These are phyloP conservation scores for Aspergillus sclerotiicarbonarius DNA, from an alignment of 495 filamentous ascomycete species.

Conservation along the genomic window DNA sequence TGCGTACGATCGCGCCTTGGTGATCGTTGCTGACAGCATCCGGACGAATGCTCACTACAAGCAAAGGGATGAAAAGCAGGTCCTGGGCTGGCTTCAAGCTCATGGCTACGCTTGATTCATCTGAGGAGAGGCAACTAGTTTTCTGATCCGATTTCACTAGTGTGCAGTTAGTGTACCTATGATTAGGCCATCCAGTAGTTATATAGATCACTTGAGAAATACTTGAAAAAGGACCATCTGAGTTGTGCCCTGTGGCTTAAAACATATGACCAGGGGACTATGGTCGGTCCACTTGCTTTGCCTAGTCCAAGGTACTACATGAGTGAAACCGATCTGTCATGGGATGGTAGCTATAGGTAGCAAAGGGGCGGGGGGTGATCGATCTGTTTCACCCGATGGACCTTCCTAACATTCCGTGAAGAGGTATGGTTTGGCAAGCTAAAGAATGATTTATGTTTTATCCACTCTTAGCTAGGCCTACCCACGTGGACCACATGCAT, in stretches of 20 bases:
- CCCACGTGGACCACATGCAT: neutral
- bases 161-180: neutral
- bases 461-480: too few relatives aligned
- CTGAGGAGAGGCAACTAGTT: neutral
- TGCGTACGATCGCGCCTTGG: slow-evolving; percentile 75
- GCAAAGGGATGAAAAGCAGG: slow-evolving; percentile 62
- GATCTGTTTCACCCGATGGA: too few relatives aligned
- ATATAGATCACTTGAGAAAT: neutral
- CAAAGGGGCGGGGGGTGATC: too few relatives aligned
- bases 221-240: neutral
- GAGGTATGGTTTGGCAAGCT: too few relatives aligned
- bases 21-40: slow-evolving; percentile 78
- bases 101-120: slow-evolving; percentile 54
- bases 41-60: slow-evolving; percentile 74
- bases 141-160: neutral
- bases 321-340: too few relatives aligned
- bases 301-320: too few relatives aligned
- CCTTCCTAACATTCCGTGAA: too few relatives aligned
- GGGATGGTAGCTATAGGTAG: too few relatives aligned
- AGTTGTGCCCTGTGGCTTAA: neutral
- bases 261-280: too few relatives aligned
- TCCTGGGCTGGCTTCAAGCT: slow-evolving; percentile 68
- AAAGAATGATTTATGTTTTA: too few relatives aligned
- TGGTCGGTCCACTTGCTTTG: too few relatives aligned
- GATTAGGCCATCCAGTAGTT: slow-evolving; percentile 11